Conservation (phyloP, 1,284 basidiomycete genomes). For the Papiliotrema nemorosa region DNA sequence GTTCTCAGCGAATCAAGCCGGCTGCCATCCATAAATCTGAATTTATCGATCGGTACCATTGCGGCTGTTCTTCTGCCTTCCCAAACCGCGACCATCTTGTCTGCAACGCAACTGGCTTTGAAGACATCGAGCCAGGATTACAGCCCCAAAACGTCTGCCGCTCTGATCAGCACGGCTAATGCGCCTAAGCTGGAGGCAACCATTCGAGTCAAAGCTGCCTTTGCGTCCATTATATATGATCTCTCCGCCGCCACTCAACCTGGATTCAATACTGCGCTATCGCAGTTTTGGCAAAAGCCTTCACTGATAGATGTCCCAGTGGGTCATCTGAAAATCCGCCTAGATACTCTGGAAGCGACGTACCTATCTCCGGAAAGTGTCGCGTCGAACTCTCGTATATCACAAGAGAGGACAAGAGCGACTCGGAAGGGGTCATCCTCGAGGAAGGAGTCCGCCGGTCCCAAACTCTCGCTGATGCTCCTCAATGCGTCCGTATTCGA, state of each 20-base stretch:
- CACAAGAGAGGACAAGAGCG: constrained; percentile 7
- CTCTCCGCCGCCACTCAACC: constrained; percentile 3
- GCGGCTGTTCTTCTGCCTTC: constrained; percentile 26
- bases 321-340: constrained; percentile 39
- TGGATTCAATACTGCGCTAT: constrained; percentile 1
- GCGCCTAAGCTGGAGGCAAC: constrained; percentile 13
- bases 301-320: constrained; percentile 28
- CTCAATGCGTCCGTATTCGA: constrained; percentile 35
- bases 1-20: too few species aligned
- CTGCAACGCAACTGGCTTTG: constrained; percentile 13
- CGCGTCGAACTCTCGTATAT: background rate
- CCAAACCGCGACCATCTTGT: constrained; percentile 26
- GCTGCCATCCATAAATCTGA: constrained; percentile 20
- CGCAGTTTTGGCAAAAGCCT: constrained; percentile 34
- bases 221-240: constrained; percentile 33
- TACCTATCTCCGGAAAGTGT: constrained; percentile 18
- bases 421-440: background rate
- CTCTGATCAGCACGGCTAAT: too few species aligned
- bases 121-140: background rate
- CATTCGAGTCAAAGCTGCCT: constrained; percentile 28
- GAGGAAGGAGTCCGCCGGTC: too few species aligned
- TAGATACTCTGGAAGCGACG: constrained; percentile 27
- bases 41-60: constrained; percentile 26
- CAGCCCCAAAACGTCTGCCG: background rate
- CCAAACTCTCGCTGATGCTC: constrained; percentile 4